A percentile compares a stretch with the other conserved stretches of the same genome.
Conservation (phyloP, 305 asterid genomes). For the Solanum hybrid region DNA sequence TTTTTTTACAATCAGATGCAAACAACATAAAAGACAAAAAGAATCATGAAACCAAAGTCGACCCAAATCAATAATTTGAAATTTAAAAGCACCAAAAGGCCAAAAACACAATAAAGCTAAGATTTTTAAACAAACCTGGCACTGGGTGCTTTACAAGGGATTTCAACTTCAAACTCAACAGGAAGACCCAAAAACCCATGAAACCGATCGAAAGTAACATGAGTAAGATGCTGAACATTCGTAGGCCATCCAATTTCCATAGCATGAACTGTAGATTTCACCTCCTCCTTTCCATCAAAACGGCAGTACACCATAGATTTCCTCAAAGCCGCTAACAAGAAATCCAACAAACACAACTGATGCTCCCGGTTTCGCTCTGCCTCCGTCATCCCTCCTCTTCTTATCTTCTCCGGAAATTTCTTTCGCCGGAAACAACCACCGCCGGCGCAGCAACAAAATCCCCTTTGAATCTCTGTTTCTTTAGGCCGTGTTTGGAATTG, state of each 20-base stretch:
- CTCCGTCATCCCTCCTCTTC: conserved; percentile 29
- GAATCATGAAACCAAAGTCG: neutral
- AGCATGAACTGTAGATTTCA: conserved; percentile 49
- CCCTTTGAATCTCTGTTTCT: neutral
- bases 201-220: conserved; percentile 85
- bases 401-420: neutral
- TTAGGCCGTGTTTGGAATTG: neutral
- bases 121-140: conserved; percentile 52
- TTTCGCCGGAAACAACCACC: neutral
- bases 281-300: conserved; percentile 50
- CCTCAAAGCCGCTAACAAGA: conserved; percentile 60
- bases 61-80: neutral
- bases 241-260: conserved; percentile 98
- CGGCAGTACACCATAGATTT: conserved; percentile 86
- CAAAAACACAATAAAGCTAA: neutral
- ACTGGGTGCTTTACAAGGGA: conserved; percentile 81
- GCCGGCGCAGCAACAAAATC: neutral
- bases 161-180: conserved; percentile 75
- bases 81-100: neutral
- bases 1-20: neutral
- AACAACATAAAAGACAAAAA: neutral
- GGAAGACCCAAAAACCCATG: conserved; percentile 91
- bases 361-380: conserved; percentile 28
- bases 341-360: conserved; percentile 60
- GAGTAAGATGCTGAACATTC: conserved; percentile 80